Evolutionary conservation across 495 filamentous ascomycete genomes (phyloP).

Genomic region (Tetracladium marchalianum): DNA sequence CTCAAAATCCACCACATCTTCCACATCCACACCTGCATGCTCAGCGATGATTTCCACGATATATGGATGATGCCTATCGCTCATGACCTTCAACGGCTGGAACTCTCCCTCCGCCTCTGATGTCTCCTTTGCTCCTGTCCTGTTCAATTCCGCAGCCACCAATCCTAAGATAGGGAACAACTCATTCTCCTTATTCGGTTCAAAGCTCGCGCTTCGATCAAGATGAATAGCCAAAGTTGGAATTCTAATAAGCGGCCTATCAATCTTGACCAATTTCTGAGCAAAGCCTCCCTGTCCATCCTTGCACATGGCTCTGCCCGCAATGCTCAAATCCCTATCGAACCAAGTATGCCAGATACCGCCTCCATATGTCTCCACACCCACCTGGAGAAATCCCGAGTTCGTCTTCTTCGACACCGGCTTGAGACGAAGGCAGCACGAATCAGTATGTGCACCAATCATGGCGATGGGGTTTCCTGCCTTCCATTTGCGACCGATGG

Average conservation of each 20-base stretch:
- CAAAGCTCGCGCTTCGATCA: conserved; percentile 71
- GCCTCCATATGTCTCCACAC: conserved; percentile 92
- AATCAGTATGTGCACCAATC: conserved; percentile 96
- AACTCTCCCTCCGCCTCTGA: conserved; percentile 39
- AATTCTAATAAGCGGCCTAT: conserved; percentile 82
- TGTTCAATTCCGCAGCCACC: conserved; percentile 77
- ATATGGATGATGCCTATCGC: conserved; percentile 82
- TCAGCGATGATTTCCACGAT: conserved; percentile 79
- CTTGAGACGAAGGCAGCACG: conserved; percentile 82
- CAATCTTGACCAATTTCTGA: conserved; percentile 83
- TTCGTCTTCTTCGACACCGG: conserved; percentile 77
- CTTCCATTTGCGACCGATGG: conserved; percentile 86
- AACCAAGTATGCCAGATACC: conserved; percentile 85
- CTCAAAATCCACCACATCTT: conserved; percentile 86
- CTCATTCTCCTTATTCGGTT: conserved; percentile 95
- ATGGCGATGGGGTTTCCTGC: conserved; percentile 90
- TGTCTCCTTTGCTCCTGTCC: conserved; percentile 36
- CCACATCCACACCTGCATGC: conserved; percentile 55
- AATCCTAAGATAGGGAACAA: conserved; percentile 88
- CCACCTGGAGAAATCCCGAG: conserved; percentile 90
- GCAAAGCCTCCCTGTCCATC: conserved; percentile 61
- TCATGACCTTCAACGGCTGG: conserved; percentile 62
- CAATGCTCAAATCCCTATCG: conserved; percentile 86
- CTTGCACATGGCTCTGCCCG: conserved; percentile 78
- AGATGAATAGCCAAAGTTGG: conserved; percentile 92